Conservation (phyloP, 1,139 yeast genomes). For the Hansenula anomala region DNA sequence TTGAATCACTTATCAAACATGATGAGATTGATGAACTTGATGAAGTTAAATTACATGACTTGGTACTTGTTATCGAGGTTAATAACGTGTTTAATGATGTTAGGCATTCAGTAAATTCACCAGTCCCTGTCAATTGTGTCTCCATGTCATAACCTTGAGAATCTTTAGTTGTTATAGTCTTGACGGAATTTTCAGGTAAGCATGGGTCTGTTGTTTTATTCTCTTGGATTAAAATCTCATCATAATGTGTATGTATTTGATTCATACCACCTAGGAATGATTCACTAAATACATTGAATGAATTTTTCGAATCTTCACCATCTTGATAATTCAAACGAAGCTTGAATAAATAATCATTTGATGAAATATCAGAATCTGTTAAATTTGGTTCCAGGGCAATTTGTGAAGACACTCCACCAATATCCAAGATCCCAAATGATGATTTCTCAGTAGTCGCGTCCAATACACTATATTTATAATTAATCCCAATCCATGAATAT, state of each 20-base stretch:
- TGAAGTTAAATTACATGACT: conserved; percentile 29
- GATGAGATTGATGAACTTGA: conserved; percentile 28
- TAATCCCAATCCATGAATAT: conserved; percentile 78
- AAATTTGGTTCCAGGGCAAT: conserved; percentile 70
- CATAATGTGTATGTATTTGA: conserved; percentile 55
- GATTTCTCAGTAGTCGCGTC: conserved; percentile 32
- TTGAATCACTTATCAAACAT: conserved; percentile 45
- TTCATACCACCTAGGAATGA: conserved; percentile 79
- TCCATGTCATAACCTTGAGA: conserved; percentile 29
- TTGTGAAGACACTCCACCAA: conserved; percentile 91
- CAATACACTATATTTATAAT: conserved; percentile 59
- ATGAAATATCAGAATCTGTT: conserved; percentile 46
- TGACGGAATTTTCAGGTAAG: conserved; percentile 39
- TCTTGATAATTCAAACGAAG: conserved; percentile 41
- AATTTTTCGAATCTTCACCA: conserved; percentile 25
- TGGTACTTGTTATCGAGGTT: conserved; percentile 29
- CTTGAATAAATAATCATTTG: conserved; percentile 42
- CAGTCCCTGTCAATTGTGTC: conserved; percentile 40
- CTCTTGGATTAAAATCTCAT: conserved; percentile 29
- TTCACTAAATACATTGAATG: conserved; percentile 52
- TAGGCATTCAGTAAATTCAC: conserved; percentile 54
- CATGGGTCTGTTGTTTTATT: conserved; percentile 51
- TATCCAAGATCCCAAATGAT: conserved; percentile 72
- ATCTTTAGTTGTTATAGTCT: conserved; percentile 11
- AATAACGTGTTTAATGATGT: conserved; percentile 50